These are phyloP conservation scores for Agrocybe praecox DNA, from an alignment of 768 basidiomycete species.

Conservation along the genomic window DNA sequence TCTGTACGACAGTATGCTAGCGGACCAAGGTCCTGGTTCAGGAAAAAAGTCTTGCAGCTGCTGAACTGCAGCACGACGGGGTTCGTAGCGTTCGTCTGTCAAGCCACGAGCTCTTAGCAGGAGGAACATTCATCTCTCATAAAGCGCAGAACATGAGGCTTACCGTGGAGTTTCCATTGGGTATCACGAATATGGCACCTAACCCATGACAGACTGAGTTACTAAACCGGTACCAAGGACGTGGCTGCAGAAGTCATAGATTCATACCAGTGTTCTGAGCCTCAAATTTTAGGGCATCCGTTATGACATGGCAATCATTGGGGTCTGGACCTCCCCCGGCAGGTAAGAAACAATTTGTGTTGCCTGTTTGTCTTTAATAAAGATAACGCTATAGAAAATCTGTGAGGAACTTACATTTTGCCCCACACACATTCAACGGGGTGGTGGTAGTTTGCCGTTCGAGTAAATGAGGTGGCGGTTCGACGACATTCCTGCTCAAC, in stretches of 20 bases:
- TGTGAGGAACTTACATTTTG: conserved; percentile 29
- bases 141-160: background rate
- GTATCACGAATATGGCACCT: conserved; percentile 34
- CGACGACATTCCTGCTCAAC: background rate
- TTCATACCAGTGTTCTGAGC: conserved; percentile 44
- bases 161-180: conserved; percentile 26
- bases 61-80: conserved; percentile 41
- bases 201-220: background rate
- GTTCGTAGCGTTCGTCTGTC: conserved; percentile 38
- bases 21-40: conserved; percentile 43
- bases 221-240: background rate
- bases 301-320: conserved; percentile 50
- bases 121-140: background rate
- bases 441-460: conserved; percentile 26
- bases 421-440: conserved; percentile 42
- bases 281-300: conserved; percentile 48
- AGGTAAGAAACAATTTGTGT: conserved; percentile 47
- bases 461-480: conserved; percentile 10
- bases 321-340: conserved; percentile 50
- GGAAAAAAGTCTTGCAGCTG: conserved; percentile 48
- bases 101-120: background rate
- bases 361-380: conserved; percentile 24
- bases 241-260: background rate
- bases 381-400: background rate
- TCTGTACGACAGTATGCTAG: conserved; percentile 48